Percentiles rank a stretch among this genome's conserved stretches.
phyloP scores from a whole-genome alignment of 495 filamentous ascomycete genomes.

The Tuber umbilicatum region DNA sequence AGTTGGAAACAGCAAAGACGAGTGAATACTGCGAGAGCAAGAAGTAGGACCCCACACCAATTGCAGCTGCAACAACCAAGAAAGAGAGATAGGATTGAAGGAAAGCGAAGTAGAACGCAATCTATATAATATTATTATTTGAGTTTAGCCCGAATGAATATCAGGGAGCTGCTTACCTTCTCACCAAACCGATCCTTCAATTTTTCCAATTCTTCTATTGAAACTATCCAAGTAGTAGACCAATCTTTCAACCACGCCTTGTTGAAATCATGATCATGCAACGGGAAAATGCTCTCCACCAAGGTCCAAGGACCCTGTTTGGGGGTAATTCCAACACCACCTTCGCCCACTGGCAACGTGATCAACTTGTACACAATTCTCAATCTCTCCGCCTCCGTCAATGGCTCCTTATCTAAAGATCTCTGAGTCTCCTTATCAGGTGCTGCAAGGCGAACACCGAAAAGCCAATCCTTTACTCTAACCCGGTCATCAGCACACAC shows the following conservation, averaged over 20 bases:
- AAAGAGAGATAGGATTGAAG: slow-evolving; percentile 87
- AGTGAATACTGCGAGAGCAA: slow-evolving; percentile 77
- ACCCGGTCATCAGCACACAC: slow-evolving; percentile 19
- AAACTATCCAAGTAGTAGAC: slow-evolving; percentile 73
- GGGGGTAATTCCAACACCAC: slow-evolving; percentile 83
- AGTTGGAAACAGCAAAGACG: slow-evolving; percentile 73
- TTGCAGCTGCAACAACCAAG: slow-evolving; percentile 71
- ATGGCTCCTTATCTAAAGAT: slow-evolving; percentile 58
- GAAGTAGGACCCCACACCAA: slow-evolving; percentile 75
- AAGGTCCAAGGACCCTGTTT: slow-evolving; percentile 76
- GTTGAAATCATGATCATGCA: slow-evolving; percentile 85
- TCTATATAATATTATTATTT: slow-evolving; percentile 44
- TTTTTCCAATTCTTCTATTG: slow-evolving; percentile 66
- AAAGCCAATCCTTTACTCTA: slow-evolving; percentile 93
- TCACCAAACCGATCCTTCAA: slow-evolving; percentile 90
- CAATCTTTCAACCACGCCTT: slow-evolving; percentile 81
- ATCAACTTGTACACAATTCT: slow-evolving; percentile 82
- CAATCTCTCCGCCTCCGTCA: slow-evolving; percentile 81
- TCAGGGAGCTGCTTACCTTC: slow-evolving; percentile 50
- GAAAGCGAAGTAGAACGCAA: slow-evolving; percentile 96
- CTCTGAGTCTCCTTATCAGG: slow-evolving; percentile 67
- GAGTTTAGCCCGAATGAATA: background rate
- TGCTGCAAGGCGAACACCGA: slow-evolving; percentile 72
- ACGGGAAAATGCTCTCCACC: slow-evolving; percentile 75
- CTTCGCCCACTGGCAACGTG: slow-evolving; percentile 68